Conservation (phyloP, 2,329 filamentous ascomycete genomes). For the Catunica adiposa region DNA sequence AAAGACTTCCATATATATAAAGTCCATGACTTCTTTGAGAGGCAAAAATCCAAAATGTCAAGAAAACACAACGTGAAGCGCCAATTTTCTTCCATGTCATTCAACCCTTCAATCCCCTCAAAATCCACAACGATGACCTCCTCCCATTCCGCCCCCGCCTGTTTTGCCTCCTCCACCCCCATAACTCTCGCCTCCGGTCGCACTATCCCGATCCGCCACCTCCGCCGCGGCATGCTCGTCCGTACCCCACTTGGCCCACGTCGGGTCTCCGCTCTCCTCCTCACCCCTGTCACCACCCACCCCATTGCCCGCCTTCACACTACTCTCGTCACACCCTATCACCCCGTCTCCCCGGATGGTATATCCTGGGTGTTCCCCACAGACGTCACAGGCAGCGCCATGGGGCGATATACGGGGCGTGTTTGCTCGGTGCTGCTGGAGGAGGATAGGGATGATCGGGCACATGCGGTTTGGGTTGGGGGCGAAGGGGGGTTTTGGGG, state of each 20-base stretch:
- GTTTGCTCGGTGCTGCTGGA: conserved; percentile 43
- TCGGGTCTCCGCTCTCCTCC: conserved; percentile 33
- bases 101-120: no score
- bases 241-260: conserved; percentile 34
- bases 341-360: conserved; percentile 31
- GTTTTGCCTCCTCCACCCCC: conserved; percentile 35
- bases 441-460: conserved; percentile 25
- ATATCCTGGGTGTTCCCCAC: conserved; percentile 32
- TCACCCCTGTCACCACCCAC: conserved; percentile 27
- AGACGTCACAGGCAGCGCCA: conserved; percentile 20
- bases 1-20: no score
- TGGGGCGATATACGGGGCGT: conserved; percentile 29
- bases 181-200: conserved; percentile 29
- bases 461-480: conserved; percentile 33
- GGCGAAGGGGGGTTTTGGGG: conserved; percentile 28
- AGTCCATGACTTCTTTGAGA: no score
- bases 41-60: no score
- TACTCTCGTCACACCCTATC: conserved; percentile 42
- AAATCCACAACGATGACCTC: conserved; percentile 21
- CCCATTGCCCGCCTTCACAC: conserved; percentile 29
- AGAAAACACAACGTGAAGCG: no score
- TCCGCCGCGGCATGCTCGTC: conserved; percentile 32
- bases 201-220: conserved; percentile 25
- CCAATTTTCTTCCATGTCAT: no score
- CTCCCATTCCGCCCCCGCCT: conserved; percentile 23